phyloP scores from a whole-genome alignment of 179 eudicot genomes.

The Amaranthus tricolor region DNA sequence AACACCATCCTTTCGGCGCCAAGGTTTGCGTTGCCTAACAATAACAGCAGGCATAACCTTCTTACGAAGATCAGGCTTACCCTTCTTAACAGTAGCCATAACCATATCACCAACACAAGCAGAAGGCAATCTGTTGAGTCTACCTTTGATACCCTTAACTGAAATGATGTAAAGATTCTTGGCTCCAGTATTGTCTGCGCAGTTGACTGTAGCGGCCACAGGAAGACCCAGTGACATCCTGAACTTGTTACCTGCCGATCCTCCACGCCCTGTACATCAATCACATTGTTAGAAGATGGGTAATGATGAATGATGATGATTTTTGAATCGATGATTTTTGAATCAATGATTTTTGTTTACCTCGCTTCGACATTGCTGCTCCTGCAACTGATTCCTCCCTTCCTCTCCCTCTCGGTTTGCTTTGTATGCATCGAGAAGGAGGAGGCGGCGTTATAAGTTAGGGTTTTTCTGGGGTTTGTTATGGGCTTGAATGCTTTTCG shows the following conservation, averaged over 20 bases:
- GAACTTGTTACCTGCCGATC: conserved; percentile 44
- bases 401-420: not conserved
- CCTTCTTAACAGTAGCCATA: conserved; percentile 37
- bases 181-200: conserved; percentile 36
- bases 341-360: conserved; percentile 11
- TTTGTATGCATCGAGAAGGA: not conserved
- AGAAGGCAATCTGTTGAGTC: conserved; percentile 32
- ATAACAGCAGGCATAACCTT: conserved; percentile 45
- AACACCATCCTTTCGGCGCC: conserved; percentile 49
- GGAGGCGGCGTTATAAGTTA: conserved; percentile 10
- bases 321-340: not conserved
- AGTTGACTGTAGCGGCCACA: conserved; percentile 39
- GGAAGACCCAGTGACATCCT: conserved; percentile 45
- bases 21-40: conserved; percentile 38
- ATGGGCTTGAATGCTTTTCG: not conserved
- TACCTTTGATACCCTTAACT: conserved; percentile 32
- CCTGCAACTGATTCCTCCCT: not conserved
- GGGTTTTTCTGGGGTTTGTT: conserved; percentile 10
- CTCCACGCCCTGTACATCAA: conserved; percentile 35
- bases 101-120: conserved; percentile 42
- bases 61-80: conserved; percentile 40
- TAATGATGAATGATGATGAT: not conserved
- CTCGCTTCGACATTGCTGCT: conserved; percentile 47
- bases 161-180: conserved; percentile 34
- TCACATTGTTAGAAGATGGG: not conserved